These are phyloP conservation scores for Clitopilus hobsonii DNA, from an alignment of 768 basidiomycete species.

Conservation along the genomic window DNA sequence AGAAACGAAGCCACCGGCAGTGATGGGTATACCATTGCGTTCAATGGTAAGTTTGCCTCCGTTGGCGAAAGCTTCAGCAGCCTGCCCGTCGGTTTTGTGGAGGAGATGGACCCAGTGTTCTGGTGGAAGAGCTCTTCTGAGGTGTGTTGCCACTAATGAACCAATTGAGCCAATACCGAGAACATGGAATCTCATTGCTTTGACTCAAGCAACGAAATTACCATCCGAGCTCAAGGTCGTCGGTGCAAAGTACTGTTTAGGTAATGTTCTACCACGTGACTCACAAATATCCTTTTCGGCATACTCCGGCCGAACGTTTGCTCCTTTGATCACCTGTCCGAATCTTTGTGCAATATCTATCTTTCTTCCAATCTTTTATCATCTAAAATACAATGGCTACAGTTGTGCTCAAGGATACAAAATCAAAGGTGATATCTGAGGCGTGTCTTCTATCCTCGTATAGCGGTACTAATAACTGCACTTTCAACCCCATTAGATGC, in stretches of 20 bases:
- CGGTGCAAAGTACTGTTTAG: no score
- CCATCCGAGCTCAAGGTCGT: no score
- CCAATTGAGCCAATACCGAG: constrained; percentile 84
- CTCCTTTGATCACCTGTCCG: neutral
- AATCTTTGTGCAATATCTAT: constrained; percentile 1
- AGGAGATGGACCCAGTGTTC: constrained; percentile 64
- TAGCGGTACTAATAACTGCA: neutral
- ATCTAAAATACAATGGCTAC: constrained; percentile 36
- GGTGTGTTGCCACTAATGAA: constrained; percentile 73
- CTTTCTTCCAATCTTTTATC: constrained; percentile 6
- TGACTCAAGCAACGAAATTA: neutral
- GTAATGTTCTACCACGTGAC: neutral
- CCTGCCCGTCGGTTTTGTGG: constrained; percentile 45
- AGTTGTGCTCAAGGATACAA: constrained; percentile 53
- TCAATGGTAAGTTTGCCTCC: constrained; percentile 44
- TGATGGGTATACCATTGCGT: constrained; percentile 36
- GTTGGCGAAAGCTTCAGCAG: constrained; percentile 24
- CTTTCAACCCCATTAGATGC: constrained; percentile 44
- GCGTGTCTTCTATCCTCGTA: no score
- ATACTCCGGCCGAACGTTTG: no score
- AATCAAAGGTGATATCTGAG: no score
- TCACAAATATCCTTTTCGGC: no score
- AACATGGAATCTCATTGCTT: constrained; percentile 64
- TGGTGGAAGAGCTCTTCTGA: constrained; percentile 54
- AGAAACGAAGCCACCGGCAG: constrained; percentile 40